Evolutionary conservation across 768 basidiomycete genomes (phyloP).

Genomic region (Gymnopilus dilepis): DNA sequence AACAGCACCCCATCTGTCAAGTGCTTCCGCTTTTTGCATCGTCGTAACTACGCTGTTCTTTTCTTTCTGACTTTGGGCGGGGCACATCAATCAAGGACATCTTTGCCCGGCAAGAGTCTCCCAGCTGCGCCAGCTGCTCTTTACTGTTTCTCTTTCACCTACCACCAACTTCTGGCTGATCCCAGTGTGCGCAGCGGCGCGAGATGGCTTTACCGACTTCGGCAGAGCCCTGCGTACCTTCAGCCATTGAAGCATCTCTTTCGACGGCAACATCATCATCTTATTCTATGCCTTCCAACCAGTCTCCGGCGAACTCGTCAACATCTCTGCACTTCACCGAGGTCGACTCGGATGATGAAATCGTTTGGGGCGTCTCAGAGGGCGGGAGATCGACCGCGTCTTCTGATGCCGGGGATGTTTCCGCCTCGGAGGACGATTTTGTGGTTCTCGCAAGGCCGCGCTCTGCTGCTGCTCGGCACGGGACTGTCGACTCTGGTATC

Average conservation of each 20-base stretch:
- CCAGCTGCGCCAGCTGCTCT: not conserved
- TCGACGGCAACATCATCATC: slow-evolving; percentile 33
- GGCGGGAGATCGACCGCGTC: slow-evolving; percentile 31
- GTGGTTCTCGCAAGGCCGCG: slow-evolving; percentile 47
- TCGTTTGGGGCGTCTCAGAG: slow-evolving; percentile 54
- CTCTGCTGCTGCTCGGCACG: slow-evolving; percentile 22
- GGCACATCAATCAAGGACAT: slow-evolving; percentile 18
- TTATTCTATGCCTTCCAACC: slow-evolving; percentile 36
- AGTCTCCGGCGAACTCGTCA: slow-evolving; percentile 26
- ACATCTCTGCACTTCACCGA: slow-evolving; percentile 22
- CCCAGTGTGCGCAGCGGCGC: not conserved
- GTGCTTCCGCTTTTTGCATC: not conserved
- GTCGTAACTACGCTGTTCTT: slow-evolving; percentile 16
- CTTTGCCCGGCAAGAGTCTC: slow-evolving; percentile 6
- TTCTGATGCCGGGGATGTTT: slow-evolving; percentile 32
- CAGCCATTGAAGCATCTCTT: slow-evolving; percentile 23
- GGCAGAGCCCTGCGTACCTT: slow-evolving; percentile 8
- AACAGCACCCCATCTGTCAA: slow-evolving; percentile 2
- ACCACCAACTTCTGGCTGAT: not conserved
- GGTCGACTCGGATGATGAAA: slow-evolving; percentile 59
- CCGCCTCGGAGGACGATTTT: slow-evolving; percentile 55
- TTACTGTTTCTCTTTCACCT: not conserved
- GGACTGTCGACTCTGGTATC: slow-evolving; percentile 9
- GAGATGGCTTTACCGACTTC: slow-evolving; percentile 2
- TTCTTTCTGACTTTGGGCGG: slow-evolving; percentile 15